A percentile compares a stretch with the other conserved stretches of the same genome.
phyloP scores from a whole-genome alignment of 768 basidiomycete species.

The Lentinula sp. region DNA sequence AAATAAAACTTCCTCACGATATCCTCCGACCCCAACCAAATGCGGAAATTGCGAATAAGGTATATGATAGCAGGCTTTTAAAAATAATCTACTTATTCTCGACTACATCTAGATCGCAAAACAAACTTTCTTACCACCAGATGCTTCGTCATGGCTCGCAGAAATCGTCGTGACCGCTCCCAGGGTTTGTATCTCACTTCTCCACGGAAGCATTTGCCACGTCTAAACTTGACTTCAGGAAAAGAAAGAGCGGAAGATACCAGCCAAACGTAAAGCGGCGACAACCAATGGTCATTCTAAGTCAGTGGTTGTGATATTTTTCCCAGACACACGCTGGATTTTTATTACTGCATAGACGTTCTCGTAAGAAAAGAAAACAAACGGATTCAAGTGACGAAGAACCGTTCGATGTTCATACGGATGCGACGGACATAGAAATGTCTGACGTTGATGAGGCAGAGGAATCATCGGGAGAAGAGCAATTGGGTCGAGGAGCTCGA shows the following conservation, averaged over 20 bases:
- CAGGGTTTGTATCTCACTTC: slow-evolving; percentile 21
- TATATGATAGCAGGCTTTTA: slow-evolving; percentile 14
- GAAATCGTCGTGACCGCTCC: slow-evolving; percentile 36
- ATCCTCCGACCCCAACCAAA: slow-evolving; percentile 71
- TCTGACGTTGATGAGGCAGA: slow-evolving; percentile 30
- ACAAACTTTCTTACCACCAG: slow-evolving; percentile 61
- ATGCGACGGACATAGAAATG: slow-evolving; percentile 20
- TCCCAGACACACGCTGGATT: background rate
- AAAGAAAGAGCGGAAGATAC: slow-evolving; percentile 46
- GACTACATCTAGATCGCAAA: slow-evolving; percentile 47
- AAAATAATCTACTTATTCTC: background rate
- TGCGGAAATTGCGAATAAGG: slow-evolving; percentile 62
- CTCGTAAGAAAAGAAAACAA: slow-evolving; percentile 27
- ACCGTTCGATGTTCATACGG: slow-evolving; percentile 19
- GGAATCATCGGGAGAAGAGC: slow-evolving; percentile 23
- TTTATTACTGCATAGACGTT: slow-evolving; percentile 21
- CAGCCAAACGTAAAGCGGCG: slow-evolving; percentile 49
- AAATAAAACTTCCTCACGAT: slow-evolving; percentile 73
- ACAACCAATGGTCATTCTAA: slow-evolving; percentile 45
- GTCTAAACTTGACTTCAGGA: slow-evolving; percentile 12
- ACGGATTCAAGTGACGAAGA: slow-evolving; percentile 38
- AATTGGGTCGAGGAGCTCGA: slow-evolving; percentile 32
- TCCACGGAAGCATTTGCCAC: background rate
- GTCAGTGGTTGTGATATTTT: slow-evolving; percentile 23
- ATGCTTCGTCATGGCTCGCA: slow-evolving; percentile 50